Conservation (phyloP, 768 basidiomycete genomes). For the Leucosporidium creatinivorum region DNA sequence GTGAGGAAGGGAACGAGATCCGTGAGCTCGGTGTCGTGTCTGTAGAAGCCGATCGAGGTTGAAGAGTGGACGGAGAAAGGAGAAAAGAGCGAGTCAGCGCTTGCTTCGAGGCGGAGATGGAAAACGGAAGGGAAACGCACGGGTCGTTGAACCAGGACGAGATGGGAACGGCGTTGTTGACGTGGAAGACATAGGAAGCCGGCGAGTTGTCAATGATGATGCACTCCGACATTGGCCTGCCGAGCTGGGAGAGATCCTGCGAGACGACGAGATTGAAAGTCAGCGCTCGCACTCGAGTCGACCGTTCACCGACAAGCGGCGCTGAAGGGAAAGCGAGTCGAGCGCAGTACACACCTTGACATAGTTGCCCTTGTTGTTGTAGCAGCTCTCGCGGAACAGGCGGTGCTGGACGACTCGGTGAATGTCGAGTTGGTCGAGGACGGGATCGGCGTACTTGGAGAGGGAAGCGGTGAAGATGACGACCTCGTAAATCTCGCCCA, state of each 20-base stretch:
- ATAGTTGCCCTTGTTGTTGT: constrained; percentile 97
- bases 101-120: neutral
- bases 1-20: constrained; percentile 90
- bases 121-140: constrained; percentile 9
- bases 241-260: constrained; percentile 93
- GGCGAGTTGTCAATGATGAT: constrained; percentile 99
- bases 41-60: constrained; percentile 44
- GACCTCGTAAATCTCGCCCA: constrained; percentile 97
- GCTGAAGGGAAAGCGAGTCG: neutral
- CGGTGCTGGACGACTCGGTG: constrained; percentile 89
- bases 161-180: constrained; percentile 96
- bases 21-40: constrained; percentile 93
- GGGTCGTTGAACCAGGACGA: constrained; percentile 91
- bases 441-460: constrained; percentile 99
- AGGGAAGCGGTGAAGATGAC: constrained; percentile 97
- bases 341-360: constrained; percentile 64
- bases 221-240: constrained; percentile 82
- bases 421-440: constrained; percentile 89
- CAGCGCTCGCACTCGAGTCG: neutral
- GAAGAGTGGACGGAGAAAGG: too few relatives aligned
- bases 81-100: neutral
- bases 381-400: constrained; percentile 95
- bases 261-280: neutral
- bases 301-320: neutral
- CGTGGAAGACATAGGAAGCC: constrained; percentile 98